A percentile compares a stretch with the other conserved stretches of the same genome.
These are phyloP conservation scores for Alternaria postmessia DNA, from an alignment of 2,329 filamentous ascomycete species.

Conservation along the genomic window DNA sequence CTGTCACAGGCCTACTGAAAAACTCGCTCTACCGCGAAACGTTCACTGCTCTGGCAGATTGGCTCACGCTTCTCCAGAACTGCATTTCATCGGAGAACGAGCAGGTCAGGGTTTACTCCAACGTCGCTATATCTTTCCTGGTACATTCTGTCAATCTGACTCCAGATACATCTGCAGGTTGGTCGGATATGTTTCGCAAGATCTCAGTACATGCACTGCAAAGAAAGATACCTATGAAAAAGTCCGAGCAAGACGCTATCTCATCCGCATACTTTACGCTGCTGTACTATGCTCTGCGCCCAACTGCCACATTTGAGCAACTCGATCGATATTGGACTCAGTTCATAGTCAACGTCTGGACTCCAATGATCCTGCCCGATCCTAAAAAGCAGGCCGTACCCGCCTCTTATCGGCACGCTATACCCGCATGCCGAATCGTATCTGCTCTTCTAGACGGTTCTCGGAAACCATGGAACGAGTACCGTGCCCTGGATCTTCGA, in stretches of 20 bases:
- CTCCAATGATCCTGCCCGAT: conserved; percentile 28
- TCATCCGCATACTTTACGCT: conserved; percentile 75
- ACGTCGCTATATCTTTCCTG: conserved; percentile 85
- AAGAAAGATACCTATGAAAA: conserved; percentile 67
- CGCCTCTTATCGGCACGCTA: conserved; percentile 31
- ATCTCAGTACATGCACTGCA: conserved; percentile 41
- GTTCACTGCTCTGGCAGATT: conserved; percentile 78
- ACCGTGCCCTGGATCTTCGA: conserved; percentile 69
- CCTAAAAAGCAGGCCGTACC: conserved; percentile 7
- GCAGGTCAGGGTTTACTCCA: conserved; percentile 70
- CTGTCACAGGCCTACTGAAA: conserved; percentile 79
- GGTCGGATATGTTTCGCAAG: conserved; percentile 41
- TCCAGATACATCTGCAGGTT: conserved; percentile 61
- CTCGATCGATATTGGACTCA: conserved; percentile 81
- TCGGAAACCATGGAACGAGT: conserved; percentile 74
- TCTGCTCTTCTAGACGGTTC: conserved; percentile 71
- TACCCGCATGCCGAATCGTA: conserved; percentile 67
- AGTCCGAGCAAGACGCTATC: conserved; percentile 66
- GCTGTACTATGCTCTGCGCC: conserved; percentile 65
- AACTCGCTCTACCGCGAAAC: conserved; percentile 63
- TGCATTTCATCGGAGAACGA: conserved; percentile 84
- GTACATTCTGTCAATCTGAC: conserved; percentile 76
- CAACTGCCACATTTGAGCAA: conserved; percentile 69
- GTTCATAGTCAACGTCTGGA: conserved; percentile 72
- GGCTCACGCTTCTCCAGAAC: conserved; percentile 79